Evolutionary conservation across 352 stramenopile species (phyloP), one percentile per base, ranked within the genome.

Genomic region (Phytophthora quininea): DNA sequence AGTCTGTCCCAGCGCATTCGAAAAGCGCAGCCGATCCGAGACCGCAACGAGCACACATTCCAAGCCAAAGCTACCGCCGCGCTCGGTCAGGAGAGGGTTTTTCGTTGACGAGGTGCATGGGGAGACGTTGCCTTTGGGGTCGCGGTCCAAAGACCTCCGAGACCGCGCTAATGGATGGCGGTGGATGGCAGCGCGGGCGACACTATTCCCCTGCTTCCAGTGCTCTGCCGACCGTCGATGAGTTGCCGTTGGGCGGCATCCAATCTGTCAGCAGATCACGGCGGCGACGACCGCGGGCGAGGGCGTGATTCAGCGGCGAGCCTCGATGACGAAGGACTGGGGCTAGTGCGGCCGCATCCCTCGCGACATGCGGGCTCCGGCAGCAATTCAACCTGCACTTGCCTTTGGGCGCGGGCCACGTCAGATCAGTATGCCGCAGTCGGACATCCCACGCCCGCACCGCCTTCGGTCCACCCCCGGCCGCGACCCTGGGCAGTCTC

Each of bases 321-420:
- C 19, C 19, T 24, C 19, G 19, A 24, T 24, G 19, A 24, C 19
- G 19, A 24, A 24, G 19, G 0, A 24, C 19, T 24, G 19, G 19
- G 19, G 19, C 19, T 24, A 24, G 19, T 24, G 19, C 19, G 19
- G 19, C 19, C 0, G 19, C 19, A 0, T n/a, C 54, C 54, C 66
- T 69, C 66, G 66, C 48, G 66, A 73, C 66, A 69, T 73, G 66
- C 58, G 61, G 58, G 37, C 54, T 31, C 42, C 58, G n/a, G 46
- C n/a, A 31, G 40, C 10, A 38, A 54, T 68, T 62, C 61, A 62
- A 68, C 45, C 42, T 62, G 43, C 43, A 49, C 33, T 62, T 54
- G 30, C 24, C 14, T 7, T 32, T 31, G 19, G 4, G n/a, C n/a
- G 19, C 31, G 6, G 10, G 35, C 35, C 35, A 40, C 35, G 24